phyloP scores from a whole-genome alignment of 768 basidiomycete genomes.

The Thelephora ganbajun region DNA sequence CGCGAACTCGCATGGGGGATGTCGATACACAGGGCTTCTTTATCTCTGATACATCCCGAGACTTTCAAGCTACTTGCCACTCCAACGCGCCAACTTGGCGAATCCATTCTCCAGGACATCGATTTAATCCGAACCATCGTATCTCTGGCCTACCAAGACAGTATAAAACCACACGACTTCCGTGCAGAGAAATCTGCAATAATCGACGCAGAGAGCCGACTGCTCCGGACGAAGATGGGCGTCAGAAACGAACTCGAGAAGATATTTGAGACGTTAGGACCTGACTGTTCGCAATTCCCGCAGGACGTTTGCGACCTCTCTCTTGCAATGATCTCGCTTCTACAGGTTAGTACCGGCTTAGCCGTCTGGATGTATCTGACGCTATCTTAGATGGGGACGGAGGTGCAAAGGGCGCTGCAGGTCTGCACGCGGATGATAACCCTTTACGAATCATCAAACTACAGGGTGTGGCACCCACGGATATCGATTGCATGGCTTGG shows the following conservation, averaged over 20 bases:
- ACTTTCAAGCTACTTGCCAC: conserved; percentile 16
- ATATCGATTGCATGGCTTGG: conserved; percentile 29
- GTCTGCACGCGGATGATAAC: conserved; percentile 18
- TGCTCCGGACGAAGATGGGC: conserved; percentile 13
- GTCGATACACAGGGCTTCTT: conserved; percentile 9
- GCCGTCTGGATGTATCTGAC: neutral
- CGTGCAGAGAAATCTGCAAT: conserved; percentile 8
- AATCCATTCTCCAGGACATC: conserved; percentile 22
- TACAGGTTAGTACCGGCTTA: conserved; percentile 22
- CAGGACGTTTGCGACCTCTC: conserved; percentile 21
- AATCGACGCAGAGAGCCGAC: conserved; percentile 9
- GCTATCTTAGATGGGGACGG: conserved; percentile 26
- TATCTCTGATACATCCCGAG: neutral
- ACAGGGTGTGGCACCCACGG: conserved; percentile 27
- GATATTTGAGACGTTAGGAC: conserved; percentile 16
- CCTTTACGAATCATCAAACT: conserved; percentile 17
- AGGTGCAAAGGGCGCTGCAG: conserved; percentile 21
- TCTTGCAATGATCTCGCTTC: conserved; percentile 26
- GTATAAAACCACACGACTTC: conserved; percentile 1
- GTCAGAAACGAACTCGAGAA: conserved; percentile 18
- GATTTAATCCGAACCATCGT: conserved; percentile 21
- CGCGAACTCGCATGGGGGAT: conserved; percentile 31
- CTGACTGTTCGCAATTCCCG: conserved; percentile 11
- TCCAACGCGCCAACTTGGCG: conserved; percentile 17
- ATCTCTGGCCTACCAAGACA: conserved; percentile 15